phyloP scores from a whole-genome alignment of 2,329 filamentous ascomycete species.

The Aspergillus aculeatinus region DNA sequence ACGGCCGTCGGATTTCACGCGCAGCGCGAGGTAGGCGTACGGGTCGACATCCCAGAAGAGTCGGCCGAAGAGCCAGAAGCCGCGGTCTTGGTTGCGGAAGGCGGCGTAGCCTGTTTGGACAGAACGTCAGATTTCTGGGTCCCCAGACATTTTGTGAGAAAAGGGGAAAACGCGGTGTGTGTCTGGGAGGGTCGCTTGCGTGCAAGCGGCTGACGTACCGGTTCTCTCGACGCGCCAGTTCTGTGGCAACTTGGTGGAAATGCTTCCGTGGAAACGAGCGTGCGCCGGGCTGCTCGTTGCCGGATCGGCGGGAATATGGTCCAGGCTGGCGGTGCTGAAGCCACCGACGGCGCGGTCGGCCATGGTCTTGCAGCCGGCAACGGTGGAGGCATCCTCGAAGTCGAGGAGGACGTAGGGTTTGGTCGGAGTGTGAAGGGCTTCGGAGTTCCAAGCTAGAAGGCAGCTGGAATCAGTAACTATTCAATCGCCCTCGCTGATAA shows the following conservation, averaged over 20 bases:
- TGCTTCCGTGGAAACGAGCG: slow-evolving; percentile 79
- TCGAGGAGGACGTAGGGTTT: slow-evolving; percentile 43
- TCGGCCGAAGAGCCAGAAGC: slow-evolving; percentile 78
- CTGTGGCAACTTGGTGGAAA: slow-evolving; percentile 79
- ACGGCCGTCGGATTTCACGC: slow-evolving; percentile 85
- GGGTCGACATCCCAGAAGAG: slow-evolving; percentile 86
- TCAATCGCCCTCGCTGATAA: not conserved
- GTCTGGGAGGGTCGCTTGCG: no score
- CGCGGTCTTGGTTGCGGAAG: slow-evolving; percentile 78
- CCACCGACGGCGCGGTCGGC: slow-evolving; percentile 84
- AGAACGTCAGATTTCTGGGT: not conserved
- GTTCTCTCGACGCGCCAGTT: slow-evolving; percentile 52
- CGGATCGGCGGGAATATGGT: slow-evolving; percentile 57
- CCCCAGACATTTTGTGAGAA: not conserved
- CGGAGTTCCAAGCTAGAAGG: slow-evolving; percentile 42
- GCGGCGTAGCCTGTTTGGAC: slow-evolving; percentile 74
- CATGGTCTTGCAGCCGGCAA: slow-evolving; percentile 66
- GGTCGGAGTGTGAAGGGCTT: slow-evolving; percentile 37
- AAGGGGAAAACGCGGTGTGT: not conserved
- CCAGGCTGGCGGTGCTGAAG: slow-evolving; percentile 71
- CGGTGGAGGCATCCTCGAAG: slow-evolving; percentile 39
- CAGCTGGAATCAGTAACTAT: not conserved
- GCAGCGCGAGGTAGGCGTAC: slow-evolving; percentile 81
- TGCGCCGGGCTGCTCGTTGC: slow-evolving; percentile 56
- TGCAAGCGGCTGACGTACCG: slow-evolving; percentile 24